These are phyloP conservation scores for Paramecium caudatum DNA, from an alignment of 73 alveolate species.

Conservation along the genomic window DNA sequence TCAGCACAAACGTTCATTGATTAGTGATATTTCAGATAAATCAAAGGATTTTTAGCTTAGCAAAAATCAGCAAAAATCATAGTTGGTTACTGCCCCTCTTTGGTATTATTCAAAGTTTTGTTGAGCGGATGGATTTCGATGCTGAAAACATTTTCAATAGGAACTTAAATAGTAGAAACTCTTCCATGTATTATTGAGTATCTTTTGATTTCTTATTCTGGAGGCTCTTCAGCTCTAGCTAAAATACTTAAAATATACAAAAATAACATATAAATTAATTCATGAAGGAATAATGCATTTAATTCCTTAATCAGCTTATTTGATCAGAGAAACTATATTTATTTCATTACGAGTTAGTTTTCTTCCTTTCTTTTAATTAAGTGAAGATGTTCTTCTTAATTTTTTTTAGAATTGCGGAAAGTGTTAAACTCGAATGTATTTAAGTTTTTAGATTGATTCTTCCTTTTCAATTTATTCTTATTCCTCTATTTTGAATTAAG, in stretches of 20 bases:
- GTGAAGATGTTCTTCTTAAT: not conserved
- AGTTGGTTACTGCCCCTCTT: slow-evolving; percentile 13
- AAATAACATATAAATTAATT: too few relatives aligned
- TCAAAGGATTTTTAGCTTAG: slow-evolving; percentile 22
- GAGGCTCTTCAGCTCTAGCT: not conserved
- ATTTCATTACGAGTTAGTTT: not conserved
- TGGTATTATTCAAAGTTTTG: not conserved
- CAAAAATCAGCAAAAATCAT: slow-evolving; percentile 51
- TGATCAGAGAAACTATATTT: not conserved
- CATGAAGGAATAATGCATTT: not conserved
- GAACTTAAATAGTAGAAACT: slow-evolving; percentile 6
- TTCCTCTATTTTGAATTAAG: too few relatives aligned
- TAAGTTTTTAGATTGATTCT: not conserved
- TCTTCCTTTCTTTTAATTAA: not conserved
- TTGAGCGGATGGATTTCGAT: slow-evolving; percentile 24
- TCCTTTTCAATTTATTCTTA: not conserved
- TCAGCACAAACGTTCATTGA: slow-evolving; percentile 31
- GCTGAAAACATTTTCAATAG: not conserved
- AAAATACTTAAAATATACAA: too few relatives aligned
- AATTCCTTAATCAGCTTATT: not conserved
- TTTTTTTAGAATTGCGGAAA: not conserved
- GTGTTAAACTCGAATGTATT: not conserved
- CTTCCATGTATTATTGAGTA: slow-evolving; percentile 44
- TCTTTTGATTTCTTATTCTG: not conserved
- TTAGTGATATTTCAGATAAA: not conserved